A percentile compares a stretch with the other conserved stretches of the same genome.
phyloP scores from a whole-genome alignment of 2,329 filamentous ascomycete genomes.

The Lecanicillium sp. region DNA sequence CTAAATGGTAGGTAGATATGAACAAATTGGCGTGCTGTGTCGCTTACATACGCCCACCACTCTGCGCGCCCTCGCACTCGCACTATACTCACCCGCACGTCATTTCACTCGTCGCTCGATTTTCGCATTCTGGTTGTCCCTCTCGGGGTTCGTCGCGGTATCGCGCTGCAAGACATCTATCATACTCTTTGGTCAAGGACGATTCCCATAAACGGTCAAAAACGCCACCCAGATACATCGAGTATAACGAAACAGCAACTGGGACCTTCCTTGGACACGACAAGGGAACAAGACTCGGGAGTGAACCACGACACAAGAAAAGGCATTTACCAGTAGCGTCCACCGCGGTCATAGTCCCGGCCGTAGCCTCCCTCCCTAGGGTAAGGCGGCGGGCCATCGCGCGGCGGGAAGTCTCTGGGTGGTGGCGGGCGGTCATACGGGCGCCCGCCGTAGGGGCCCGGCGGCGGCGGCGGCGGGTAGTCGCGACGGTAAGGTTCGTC shows the following conservation, averaged over 20 bases:
- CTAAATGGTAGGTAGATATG: too few relatives aligned
- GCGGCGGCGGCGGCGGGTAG: constrained; percentile 57
- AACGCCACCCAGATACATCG: constrained; percentile 11
- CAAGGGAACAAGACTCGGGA: not conserved
- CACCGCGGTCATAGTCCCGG: constrained; percentile 45
- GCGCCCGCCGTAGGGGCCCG: constrained; percentile 54
- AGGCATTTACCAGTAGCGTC: constrained; percentile 43
- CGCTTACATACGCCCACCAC: not conserved
- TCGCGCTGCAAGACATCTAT: constrained; percentile 24
- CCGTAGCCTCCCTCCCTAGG: constrained; percentile 31
- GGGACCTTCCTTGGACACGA: constrained; percentile 7
- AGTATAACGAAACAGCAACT: constrained; percentile 2
- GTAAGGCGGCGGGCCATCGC: constrained; percentile 37
- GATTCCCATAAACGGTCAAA: constrained; percentile 22
- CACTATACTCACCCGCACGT: constrained; percentile 5
- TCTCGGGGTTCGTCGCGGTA: not conserved
- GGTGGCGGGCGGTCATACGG: constrained; percentile 50
- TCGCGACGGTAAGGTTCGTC: constrained; percentile 73
- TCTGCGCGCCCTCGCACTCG: not conserved
- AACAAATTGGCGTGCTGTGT: too few relatives aligned
- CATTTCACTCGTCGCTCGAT: constrained; percentile 3
- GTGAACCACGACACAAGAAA: constrained; percentile 10
- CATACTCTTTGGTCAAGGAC: constrained; percentile 29
- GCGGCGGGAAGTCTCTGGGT: constrained; percentile 43
- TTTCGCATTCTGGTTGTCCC: constrained; percentile 8